Evolutionary conservation across 2,329 filamentous ascomycete genomes (phyloP).

Genomic region (Clathrospora elynae): DNA sequence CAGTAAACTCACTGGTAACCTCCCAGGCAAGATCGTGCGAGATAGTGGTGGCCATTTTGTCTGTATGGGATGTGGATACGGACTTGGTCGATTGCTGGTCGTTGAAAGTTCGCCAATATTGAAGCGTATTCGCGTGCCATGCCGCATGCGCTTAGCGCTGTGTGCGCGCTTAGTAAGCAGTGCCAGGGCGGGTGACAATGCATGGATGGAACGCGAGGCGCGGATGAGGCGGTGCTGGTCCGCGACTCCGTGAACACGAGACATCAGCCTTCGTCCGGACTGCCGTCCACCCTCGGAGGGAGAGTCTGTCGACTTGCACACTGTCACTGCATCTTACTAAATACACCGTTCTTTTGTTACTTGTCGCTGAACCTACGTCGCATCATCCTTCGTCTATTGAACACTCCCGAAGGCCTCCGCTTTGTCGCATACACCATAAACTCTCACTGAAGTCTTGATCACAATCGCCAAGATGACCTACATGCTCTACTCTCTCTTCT

Average conservation of each 20-base stretch:
- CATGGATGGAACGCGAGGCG: conserved; percentile 14
- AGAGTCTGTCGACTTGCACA: conserved; percentile 10
- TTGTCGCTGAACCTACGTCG: conserved; percentile 7
- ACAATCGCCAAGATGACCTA: conserved; percentile 67
- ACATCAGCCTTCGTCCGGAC: conserved; percentile 8
- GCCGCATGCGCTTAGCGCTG: conserved; percentile 33
- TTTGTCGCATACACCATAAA: conserved; percentile 10
- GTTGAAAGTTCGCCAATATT: conserved; percentile 29
- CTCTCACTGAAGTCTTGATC: conserved; percentile 5
- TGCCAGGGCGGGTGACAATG: conserved; percentile 21
- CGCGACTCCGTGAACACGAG: conserved; percentile 14
- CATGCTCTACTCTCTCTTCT: conserved; percentile 76
- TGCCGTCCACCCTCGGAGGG: conserved; percentile 4
- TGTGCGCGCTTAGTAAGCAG: conserved; percentile 29
- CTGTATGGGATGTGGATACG: conserved; percentile 39
- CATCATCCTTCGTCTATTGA: conserved; percentile 10
- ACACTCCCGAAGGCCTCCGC: conserved; percentile 27
- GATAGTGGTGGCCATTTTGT: conserved; percentile 63
- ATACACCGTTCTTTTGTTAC: conserved; percentile 19
- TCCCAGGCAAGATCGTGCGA: conserved; percentile 94
- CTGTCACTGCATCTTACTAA: conserved; percentile 8
- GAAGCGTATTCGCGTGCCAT: conserved; percentile 36
- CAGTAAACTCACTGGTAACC: conserved; percentile 78
- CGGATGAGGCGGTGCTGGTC: conserved; percentile 22
- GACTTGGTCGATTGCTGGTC: conserved; percentile 27